Conservation (phyloP, 768 basidiomycete species). For the Phanerochaete sordida region DNA sequence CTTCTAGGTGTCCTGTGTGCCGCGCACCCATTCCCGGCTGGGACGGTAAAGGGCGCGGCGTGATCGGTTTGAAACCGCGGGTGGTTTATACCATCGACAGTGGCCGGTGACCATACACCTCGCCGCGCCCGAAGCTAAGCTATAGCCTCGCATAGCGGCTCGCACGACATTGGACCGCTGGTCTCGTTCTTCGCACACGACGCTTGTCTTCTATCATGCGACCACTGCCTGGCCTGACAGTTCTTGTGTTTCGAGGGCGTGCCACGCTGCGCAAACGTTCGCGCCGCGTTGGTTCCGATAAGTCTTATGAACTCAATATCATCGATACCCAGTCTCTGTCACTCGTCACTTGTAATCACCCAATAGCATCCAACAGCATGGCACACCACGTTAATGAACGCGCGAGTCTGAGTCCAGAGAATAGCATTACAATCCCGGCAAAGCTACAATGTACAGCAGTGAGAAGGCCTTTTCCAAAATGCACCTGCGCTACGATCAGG, state of each 20-base stretch:
- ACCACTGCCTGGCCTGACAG: neutral
- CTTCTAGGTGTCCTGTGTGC: slow-evolving; percentile 26
- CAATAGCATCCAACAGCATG: too few species aligned
- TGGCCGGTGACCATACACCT: neutral
- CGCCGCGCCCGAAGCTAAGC: neutral
- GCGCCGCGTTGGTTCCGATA: neutral
- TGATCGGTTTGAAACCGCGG: slow-evolving; percentile 23
- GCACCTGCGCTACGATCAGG: neutral
- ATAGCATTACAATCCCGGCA: slow-evolving; percentile 1
- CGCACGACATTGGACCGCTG: too few species aligned
- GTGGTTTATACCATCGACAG: slow-evolving; percentile 4
- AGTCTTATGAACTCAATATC: neutral
- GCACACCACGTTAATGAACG: neutral
- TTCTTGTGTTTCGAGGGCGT: neutral
- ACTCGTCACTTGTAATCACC: too few species aligned
- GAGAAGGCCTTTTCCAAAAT: neutral
- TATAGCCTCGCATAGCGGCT: neutral
- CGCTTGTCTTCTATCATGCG: neutral
- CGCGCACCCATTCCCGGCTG: slow-evolving; percentile 24
- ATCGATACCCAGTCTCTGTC: neutral
- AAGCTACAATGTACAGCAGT: neutral
- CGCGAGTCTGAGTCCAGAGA: neutral
- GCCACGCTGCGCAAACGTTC: neutral
- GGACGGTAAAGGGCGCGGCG: slow-evolving; percentile 27
- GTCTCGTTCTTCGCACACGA: neutral